phyloP scores from a whole-genome alignment of 768 basidiomycete species.

The Panaeolus papilionaceus region DNA sequence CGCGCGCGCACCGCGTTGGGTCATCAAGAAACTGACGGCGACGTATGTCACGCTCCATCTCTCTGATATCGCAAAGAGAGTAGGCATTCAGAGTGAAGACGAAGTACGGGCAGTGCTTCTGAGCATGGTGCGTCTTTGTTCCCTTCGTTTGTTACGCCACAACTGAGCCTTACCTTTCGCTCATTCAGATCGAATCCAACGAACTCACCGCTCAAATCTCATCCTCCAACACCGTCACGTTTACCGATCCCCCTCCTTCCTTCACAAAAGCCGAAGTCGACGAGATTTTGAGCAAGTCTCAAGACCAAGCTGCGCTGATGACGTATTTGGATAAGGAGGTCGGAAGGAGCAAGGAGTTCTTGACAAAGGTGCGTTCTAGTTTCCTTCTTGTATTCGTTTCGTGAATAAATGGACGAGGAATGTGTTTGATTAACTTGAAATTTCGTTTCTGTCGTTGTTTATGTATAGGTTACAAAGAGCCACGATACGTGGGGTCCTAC shows the following conservation, averaged over 20 bases:
- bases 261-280: conserved; percentile 71
- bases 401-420: too few species aligned
- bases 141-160: conserved; percentile 3
- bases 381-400: conserved; percentile 7
- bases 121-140: conserved; percentile 63
- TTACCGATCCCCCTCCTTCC: conserved; percentile 66
- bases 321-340: conserved; percentile 59
- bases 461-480: conserved; percentile 7
- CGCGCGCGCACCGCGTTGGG: conserved; percentile 76
- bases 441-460: background rate
- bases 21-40: conserved; percentile 78
- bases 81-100: conserved; percentile 56
- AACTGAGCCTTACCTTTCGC: conserved; percentile 3
- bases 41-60: conserved; percentile 85
- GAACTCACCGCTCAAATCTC: conserved; percentile 77
- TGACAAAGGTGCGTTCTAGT: conserved; percentile 60
- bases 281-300: conserved; percentile 54
- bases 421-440: background rate
- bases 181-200: conserved; percentile 66
- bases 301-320: conserved; percentile 59
- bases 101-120: conserved; percentile 66
- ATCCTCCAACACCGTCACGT: conserved; percentile 73
- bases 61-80: conserved; percentile 67
- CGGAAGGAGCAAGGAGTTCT: conserved; percentile 71
- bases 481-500: background rate